These are phyloP conservation scores for Dactylellina haptotyla DNA, from an alignment of 2,329 filamentous ascomycete species.

Conservation along the genomic window DNA sequence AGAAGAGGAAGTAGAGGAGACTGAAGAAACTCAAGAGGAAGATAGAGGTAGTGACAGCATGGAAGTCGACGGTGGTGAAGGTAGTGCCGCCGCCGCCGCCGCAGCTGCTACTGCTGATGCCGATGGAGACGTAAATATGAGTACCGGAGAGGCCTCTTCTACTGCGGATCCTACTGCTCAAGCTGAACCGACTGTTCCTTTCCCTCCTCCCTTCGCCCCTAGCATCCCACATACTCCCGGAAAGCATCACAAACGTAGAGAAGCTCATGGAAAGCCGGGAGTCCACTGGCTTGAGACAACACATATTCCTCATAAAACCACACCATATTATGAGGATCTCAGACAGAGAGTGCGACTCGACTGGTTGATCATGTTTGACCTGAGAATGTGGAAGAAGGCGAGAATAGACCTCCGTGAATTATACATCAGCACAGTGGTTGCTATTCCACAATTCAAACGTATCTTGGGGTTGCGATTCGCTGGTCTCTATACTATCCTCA, in stretches of 20 bases:
- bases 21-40: conserved; percentile 59
- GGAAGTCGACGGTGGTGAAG: conserved; percentile 61
- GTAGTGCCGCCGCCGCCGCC: conserved; percentile 59
- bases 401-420: conserved; percentile 89
- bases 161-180: conserved; percentile 58
- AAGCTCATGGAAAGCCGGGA: conserved; percentile 59
- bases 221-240: conserved; percentile 84
- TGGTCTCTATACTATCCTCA: conserved; percentile 89
- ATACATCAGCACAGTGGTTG: conserved; percentile 95
- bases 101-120: conserved; percentile 62
- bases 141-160: conserved; percentile 57
- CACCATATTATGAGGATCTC: conserved; percentile 81
- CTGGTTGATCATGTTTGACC: conserved; percentile 92
- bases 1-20: conserved; percentile 58
- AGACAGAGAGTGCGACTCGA: conserved; percentile 90
- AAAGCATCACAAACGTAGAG: conserved; percentile 67
- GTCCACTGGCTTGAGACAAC: conserved; percentile 89
- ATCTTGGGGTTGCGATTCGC: conserved; percentile 93
- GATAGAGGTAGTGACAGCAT: conserved; percentile 58
- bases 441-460: conserved; percentile 94
- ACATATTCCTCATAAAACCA: conserved; percentile 72
- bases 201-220: conserved; percentile 61
- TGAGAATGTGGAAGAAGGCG: conserved; percentile 95
- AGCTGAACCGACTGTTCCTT: conserved; percentile 66
- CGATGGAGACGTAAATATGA: conserved; percentile 66